phyloP scores from a whole-genome alignment of 1,284 basidiomycete species.

The Anthracocystis walkeri region DNA sequence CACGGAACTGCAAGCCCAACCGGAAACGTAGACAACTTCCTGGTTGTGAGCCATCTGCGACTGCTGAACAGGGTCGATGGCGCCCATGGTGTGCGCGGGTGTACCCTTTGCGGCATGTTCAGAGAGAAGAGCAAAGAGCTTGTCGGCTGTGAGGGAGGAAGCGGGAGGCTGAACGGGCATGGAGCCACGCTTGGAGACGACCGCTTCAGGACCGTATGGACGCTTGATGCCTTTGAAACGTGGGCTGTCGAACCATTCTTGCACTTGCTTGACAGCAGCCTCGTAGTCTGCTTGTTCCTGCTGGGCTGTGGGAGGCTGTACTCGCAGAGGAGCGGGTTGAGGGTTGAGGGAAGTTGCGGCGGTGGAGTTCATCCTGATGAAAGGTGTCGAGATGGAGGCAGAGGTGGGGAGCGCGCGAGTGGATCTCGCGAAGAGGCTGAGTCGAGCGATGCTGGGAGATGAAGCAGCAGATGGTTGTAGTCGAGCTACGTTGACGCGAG shows the following conservation, averaged over 20 bases:
- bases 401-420: conserved; percentile 1
- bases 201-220: conserved; percentile 81
- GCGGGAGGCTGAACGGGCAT: conserved; percentile 80
- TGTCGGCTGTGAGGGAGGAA: conserved; percentile 82
- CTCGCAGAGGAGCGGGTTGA: conserved; percentile 73
- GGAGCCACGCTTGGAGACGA: conserved; percentile 89
- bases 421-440: conserved; percentile 15
- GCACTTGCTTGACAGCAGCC: conserved; percentile 76
- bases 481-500: conserved; percentile 46
- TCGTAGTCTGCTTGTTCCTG: conserved; percentile 79
- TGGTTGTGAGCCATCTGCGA: conserved; percentile 96
- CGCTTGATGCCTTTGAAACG: conserved; percentile 81
- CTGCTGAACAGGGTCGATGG: conserved; percentile 88
- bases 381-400: background rate
- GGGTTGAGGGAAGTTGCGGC: conserved; percentile 73
- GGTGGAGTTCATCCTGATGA: conserved; percentile 71
- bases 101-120: conserved; percentile 76
- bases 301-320: conserved; percentile 76
- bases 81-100: conserved; percentile 66
- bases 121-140: conserved; percentile 79
- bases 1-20: conserved; percentile 88
- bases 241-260: conserved; percentile 80
- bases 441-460: conserved; percentile 21
- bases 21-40: conserved; percentile 94
- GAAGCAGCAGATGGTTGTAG: conserved; percentile 11